A percentile compares a stretch with the other conserved stretches of the same genome.
Evolutionary conservation across 495 filamentous ascomycete genomes (phyloP).

Genomic region (Aspergillus sclerotiicarbonarius): DNA sequence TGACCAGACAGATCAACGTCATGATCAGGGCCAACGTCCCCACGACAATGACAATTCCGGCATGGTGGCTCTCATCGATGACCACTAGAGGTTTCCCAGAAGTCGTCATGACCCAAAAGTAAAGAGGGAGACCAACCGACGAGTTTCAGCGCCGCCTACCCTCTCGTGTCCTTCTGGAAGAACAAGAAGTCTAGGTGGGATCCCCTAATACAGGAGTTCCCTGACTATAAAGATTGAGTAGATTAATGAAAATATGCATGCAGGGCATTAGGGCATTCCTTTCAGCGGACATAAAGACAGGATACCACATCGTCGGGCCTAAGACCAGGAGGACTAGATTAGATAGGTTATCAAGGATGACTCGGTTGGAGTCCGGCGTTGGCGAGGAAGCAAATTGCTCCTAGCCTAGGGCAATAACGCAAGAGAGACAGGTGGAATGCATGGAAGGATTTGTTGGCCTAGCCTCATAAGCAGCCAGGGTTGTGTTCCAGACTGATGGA

Average conservation of each 20-base stretch:
- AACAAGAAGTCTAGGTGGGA: background rate
- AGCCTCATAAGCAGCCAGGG: background rate
- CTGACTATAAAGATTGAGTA: background rate
- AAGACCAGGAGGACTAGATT: background rate
- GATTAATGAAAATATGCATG: background rate
- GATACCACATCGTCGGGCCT: background rate
- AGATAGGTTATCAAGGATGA: conserved; percentile 1
- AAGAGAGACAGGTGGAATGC: background rate
- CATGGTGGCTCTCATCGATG: background rate
- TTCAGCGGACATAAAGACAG: background rate
- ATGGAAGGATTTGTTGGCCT: background rate
- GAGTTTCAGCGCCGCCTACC: background rate
- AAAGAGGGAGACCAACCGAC: background rate
- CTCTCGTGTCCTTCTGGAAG: background rate
- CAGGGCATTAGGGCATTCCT: background rate
- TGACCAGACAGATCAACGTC: background rate
- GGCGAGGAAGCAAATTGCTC: background rate
- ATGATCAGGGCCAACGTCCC: background rate
- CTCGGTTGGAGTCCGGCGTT: background rate
- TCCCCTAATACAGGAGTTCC: background rate
- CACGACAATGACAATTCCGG: background rate
- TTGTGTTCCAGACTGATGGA: background rate
- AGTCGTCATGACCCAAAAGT: background rate
- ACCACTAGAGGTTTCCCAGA: background rate
- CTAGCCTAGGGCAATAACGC: background rate